These are phyloP conservation scores for Colletotrichum lini DNA, from an alignment of 2,329 filamentous ascomycete genomes.

Conservation along the genomic window DNA sequence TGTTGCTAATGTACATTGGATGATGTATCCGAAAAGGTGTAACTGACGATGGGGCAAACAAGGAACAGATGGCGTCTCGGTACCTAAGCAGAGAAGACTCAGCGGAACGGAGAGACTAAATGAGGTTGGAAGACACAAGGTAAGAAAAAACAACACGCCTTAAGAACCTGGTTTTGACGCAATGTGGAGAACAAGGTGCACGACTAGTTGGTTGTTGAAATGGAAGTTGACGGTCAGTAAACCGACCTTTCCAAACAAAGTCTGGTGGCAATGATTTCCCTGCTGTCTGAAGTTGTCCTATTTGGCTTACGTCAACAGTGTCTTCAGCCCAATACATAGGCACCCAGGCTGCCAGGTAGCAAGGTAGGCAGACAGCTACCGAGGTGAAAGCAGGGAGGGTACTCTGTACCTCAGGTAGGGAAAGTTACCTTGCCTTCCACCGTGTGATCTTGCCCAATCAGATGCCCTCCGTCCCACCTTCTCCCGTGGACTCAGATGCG, in stretches of 20 bases:
- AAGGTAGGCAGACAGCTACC: too few relatives aligned
- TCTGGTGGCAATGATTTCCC: not conserved
- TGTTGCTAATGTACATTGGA: not conserved
- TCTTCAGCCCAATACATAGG: too few relatives aligned
- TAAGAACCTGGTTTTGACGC: not conserved
- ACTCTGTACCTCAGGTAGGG: too few relatives aligned
- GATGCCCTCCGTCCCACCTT: conserved; percentile 27
- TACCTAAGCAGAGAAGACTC: not conserved
- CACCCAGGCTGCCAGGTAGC: too few relatives aligned
- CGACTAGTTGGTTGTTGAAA: not conserved
- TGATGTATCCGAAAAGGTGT: not conserved
- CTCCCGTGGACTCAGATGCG: conserved; percentile 4
- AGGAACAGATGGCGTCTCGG: not conserved
- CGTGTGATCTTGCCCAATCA: conserved; percentile 24
- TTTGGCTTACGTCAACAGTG: too few relatives aligned
- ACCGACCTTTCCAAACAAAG: not conserved
- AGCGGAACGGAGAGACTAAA: not conserved
- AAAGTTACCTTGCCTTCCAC: too few relatives aligned
- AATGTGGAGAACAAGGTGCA: not conserved
- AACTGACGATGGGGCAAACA: not conserved
- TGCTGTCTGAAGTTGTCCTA: too few relatives aligned
- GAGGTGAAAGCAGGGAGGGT: too few relatives aligned
- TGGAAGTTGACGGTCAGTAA: not conserved
- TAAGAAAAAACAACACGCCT: not conserved
- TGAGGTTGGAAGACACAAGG: not conserved